These are phyloP conservation scores for Mimosa bimucronata DNA, from an alignment of 306 rosid genomes.

Conservation along the genomic window DNA sequence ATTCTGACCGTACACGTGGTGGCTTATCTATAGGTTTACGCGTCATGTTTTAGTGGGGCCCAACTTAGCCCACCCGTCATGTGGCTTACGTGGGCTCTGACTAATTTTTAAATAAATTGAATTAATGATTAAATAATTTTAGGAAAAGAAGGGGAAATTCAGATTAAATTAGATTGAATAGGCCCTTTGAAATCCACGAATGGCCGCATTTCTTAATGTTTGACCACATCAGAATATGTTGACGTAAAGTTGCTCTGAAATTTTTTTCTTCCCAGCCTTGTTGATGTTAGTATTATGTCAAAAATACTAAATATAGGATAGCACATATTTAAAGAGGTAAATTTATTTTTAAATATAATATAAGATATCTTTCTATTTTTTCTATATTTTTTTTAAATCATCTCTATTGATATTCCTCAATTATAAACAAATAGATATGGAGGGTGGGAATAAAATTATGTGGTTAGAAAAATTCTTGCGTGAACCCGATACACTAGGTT, in stretches of 20 bases:
- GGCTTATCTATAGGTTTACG: conserved; percentile 34
- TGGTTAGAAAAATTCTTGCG: no score
- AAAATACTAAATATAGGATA: no score
- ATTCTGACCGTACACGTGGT: conserved; percentile 68
- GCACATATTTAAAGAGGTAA: no score
- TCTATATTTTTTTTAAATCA: no score
- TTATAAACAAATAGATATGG: no score
- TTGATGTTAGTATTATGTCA: background rate
- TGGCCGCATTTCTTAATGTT: conserved; percentile 14
- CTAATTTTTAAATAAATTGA: background rate
- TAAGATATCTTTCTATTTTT: no score
- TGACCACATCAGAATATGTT: background rate
- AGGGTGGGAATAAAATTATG: no score
- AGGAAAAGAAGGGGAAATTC: background rate
- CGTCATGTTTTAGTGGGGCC: conserved; percentile 36
- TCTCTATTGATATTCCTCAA: no score
- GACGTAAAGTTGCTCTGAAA: background rate
- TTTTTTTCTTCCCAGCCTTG: background rate
- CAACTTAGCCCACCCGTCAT: conserved; percentile 51
- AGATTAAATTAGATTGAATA: conserved; percentile 29
- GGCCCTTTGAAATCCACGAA: conserved; percentile 35
- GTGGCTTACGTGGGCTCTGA: conserved; percentile 60
- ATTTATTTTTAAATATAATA: no score
- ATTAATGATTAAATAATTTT: background rate
- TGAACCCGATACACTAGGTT: no score